These are phyloP conservation scores for Akebia trifoliata DNA, from an alignment of 164 flowering plant species.

Conservation along the genomic window DNA sequence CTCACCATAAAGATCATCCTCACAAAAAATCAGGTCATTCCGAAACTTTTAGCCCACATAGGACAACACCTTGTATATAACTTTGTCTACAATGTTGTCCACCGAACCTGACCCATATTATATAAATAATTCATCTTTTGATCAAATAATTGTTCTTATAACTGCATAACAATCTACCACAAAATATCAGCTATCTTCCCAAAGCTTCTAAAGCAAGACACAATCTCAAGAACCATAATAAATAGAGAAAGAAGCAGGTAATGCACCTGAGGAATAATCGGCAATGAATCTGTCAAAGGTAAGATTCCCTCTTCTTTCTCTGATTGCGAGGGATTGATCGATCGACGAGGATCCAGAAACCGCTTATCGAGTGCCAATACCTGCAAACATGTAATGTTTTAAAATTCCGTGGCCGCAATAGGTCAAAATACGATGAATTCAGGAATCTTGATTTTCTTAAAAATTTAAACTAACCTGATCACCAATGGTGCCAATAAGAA, in stretches of 20 bases:
- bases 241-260: slow-evolving; percentile 10
- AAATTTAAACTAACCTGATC: slow-evolving; percentile 67
- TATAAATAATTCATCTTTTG: too few species aligned
- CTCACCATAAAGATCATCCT: too few species aligned
- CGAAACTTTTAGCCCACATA: too few species aligned
- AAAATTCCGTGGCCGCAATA: background rate
- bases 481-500: slow-evolving; percentile 90
- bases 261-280: slow-evolving; percentile 89
- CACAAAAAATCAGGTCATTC: too few species aligned
- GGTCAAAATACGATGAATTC: background rate
- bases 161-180: too few species aligned
- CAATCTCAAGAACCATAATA: background rate
- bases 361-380: slow-evolving; percentile 95
- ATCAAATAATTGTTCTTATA: too few species aligned
- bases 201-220: too few species aligned
- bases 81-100: too few species aligned
- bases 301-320: slow-evolving; percentile 92
- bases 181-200: too few species aligned
- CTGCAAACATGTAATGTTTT: slow-evolving; percentile 26
- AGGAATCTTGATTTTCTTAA: background rate
- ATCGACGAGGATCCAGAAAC: slow-evolving; percentile 80
- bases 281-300: slow-evolving; percentile 88
- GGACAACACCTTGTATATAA: too few species aligned
- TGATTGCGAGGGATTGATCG: slow-evolving; percentile 71
- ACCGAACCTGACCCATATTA: too few species aligned